phyloP scores from a whole-genome alignment of 805 yeast genomes.

The Yueomyces sp. region DNA sequence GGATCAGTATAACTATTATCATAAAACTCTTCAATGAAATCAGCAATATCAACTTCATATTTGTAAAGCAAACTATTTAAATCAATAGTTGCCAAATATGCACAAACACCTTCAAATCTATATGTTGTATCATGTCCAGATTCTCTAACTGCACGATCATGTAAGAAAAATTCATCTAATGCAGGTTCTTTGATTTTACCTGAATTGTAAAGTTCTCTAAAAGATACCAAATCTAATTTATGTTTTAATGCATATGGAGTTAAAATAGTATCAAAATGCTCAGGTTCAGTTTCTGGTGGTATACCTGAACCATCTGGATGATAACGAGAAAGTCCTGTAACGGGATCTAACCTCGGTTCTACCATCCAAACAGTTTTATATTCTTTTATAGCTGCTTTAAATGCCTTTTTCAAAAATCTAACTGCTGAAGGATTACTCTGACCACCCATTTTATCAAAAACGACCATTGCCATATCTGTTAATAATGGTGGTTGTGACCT shows the following conservation, averaged over 20 bases:
- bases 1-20: slow-evolving; percentile 30
- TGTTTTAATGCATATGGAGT: slow-evolving; percentile 56
- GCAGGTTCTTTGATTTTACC: slow-evolving; percentile 58
- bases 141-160: slow-evolving; percentile 91
- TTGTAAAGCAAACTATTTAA: slow-evolving; percentile 75
- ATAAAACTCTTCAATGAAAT: slow-evolving; percentile 43
- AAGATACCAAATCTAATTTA: slow-evolving; percentile 42
- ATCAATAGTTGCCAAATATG: slow-evolving; percentile 81
- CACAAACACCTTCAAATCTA: slow-evolving; percentile 81
- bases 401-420: slow-evolving; percentile 51
- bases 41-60: slow-evolving; percentile 77
- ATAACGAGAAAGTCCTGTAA: slow-evolving; percentile 74
- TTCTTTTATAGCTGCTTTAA: slow-evolving; percentile 73
- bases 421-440: slow-evolving; percentile 35
- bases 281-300: slow-evolving; percentile 91
- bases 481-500: slow-evolving; percentile 95
- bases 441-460: slow-evolving; percentile 46
- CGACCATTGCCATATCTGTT: slow-evolving; percentile 76
- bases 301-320: slow-evolving; percentile 87
- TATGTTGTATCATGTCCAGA: slow-evolving; percentile 93
- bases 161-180: slow-evolving; percentile 75
- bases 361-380: slow-evolving; percentile 70
- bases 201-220: slow-evolving; percentile 54
- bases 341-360: slow-evolving; percentile 56
- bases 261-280: slow-evolving; percentile 69